A percentile compares a stretch with the other conserved stretches of the same genome.
Conservation (phyloP, 257 asterid species). For the Penstemon eatonii region DNA sequence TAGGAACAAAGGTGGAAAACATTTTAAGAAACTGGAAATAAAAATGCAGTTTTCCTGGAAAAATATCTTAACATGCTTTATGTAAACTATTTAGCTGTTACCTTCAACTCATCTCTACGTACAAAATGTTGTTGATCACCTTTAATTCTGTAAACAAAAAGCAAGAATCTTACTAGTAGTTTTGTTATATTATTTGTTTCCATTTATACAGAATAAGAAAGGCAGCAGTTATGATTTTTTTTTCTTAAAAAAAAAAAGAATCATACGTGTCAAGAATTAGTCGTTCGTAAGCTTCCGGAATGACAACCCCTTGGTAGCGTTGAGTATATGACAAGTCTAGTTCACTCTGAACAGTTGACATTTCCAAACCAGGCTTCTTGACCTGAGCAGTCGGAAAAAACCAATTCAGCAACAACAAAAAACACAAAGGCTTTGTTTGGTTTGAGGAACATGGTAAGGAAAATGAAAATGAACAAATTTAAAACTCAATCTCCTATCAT, state of each 20-base stretch:
- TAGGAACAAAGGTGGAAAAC: too few relatives aligned
- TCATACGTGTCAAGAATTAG: constrained; percentile 95
- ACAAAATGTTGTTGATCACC: constrained; percentile 99
- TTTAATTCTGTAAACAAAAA: constrained; percentile 57
- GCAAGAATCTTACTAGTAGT: background rate
- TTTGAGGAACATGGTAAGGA: too few relatives aligned
- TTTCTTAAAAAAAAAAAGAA: background rate
- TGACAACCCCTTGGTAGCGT: constrained; percentile 75
- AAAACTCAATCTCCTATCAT: too few relatives aligned
- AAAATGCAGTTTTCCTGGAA: background rate
- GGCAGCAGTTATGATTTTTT: background rate
- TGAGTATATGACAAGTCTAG: constrained; percentile 86
- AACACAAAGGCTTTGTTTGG: background rate
- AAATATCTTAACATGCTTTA: too few relatives aligned
- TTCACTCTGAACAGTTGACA: constrained; percentile 91
- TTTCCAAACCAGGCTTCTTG: constrained; percentile 94
- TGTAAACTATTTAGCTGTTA: constrained; percentile 24
- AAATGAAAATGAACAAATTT: background rate
- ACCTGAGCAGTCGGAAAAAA: constrained; percentile 59
- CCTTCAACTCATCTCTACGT: constrained; percentile 97
- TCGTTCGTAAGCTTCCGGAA: constrained; percentile 99
- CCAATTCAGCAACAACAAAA: background rate
- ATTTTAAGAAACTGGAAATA: too few relatives aligned
- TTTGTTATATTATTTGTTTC: background rate
- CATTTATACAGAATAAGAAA: background rate